Base-by-base conservation (phyloP, 257 asterid genomes). In the Cinchona pubescens region DNA sequence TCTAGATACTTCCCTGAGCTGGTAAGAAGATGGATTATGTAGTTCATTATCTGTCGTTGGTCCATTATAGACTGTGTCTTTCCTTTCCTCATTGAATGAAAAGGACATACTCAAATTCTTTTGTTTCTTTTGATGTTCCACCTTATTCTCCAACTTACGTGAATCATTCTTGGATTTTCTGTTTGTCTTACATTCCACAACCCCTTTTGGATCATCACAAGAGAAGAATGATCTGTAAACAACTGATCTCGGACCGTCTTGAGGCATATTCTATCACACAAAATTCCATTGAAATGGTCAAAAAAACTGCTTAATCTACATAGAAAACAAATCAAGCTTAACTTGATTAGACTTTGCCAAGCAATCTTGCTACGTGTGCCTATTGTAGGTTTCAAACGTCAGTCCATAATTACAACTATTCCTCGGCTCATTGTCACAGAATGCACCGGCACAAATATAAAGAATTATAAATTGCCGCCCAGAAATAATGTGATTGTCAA, bases 161-260 rank as follows among this genome's bases (percentile, higher is more conserved):
- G 85, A 68, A 42, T 69, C 74, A 38, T 55, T 73, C 83, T 82
- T 88, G 90, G 90, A 81, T 68, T 71, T 88, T 80, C 77, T 87
- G 62, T 67, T 82, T 42, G 88, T 83, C 82, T 82, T 87, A 12
- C 90, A 79, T 46, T 92, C 96, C 64, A 69, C 87, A 49, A 92
- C 88, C 9, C 97, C 97, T 79, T 82, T 90, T 4, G 94, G 90
- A 76, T 87, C 96, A 74, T 86, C 91, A 38, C 97, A 92, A 10
- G 90, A 84, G 83, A 92, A 80, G 21, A 92, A 87, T 38, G 96
- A 87, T 87, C 92, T 82, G 73, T 87, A 88, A 37, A 79, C 87
- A 69, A 67, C 85, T 66, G 97, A 90, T 86, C 87, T 90, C 38
- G 79, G 64, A 38, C 88, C 81, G 84, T 87, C 92, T 72, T 83